Evolutionary conservation across 2,329 filamentous ascomycete species (phyloP).

Genomic region (Colletotrichum higginsianum): DNA sequence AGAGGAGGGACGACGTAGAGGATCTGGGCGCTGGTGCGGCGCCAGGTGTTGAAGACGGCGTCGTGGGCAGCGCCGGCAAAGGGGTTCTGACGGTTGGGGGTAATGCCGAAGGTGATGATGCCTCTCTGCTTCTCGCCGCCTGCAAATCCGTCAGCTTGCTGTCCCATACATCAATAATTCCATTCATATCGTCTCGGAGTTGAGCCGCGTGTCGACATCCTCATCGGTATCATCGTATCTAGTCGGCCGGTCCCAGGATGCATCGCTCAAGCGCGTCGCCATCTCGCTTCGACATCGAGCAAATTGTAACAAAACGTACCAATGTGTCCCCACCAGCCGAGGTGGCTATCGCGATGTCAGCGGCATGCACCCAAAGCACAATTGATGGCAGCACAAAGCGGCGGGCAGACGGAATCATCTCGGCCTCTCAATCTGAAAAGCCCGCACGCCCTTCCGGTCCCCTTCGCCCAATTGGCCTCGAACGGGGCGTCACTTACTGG

Average conservation of each 20-base stretch:
- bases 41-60: slow-evolving; percentile 96
- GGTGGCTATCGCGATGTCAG: slow-evolving; percentile 68
- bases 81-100: slow-evolving; percentile 90
- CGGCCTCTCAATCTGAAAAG: slow-evolving; percentile 47
- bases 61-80: slow-evolving; percentile 83
- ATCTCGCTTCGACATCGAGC: neutral
- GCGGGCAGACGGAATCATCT: slow-evolving; percentile 2
- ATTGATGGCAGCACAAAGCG: slow-evolving; percentile 6
- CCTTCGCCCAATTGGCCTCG: slow-evolving; percentile 29
- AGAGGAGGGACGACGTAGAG: slow-evolving; percentile 90
- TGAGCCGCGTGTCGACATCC: neutral
- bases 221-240: neutral
- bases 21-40: slow-evolving; percentile 87
- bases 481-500: slow-evolving; percentile 55
- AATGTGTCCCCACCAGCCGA: slow-evolving; percentile 82
- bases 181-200: neutral
- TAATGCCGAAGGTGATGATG: slow-evolving; percentile 80
- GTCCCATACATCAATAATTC: neutral
- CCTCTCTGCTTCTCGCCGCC: slow-evolving; percentile 74
- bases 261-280: slow-evolving; percentile 19
- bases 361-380: slow-evolving; percentile 8
- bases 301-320: slow-evolving; percentile 62
- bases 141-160: slow-evolving; percentile 48
- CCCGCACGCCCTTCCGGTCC: slow-evolving; percentile 46
- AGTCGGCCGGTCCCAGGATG: neutral